Evolutionary conservation across 140 eudicot genomes (phyloP).

Genomic region (Stevia rebaudiana): DNA sequence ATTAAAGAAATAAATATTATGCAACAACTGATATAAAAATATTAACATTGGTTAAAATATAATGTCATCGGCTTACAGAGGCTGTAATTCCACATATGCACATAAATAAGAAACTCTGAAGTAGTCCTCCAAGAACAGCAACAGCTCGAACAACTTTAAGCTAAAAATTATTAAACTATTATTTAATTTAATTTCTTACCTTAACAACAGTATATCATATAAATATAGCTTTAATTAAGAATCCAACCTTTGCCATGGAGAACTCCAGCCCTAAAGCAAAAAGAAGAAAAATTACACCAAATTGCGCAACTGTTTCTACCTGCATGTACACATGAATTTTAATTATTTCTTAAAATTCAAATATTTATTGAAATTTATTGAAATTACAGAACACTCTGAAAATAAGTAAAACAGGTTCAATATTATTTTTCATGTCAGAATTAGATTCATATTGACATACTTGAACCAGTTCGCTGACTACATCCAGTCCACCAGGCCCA

Average conservation of each 20-base stretch:
- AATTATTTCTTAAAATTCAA: too few relatives aligned
- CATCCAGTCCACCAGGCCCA: slow-evolving; percentile 94
- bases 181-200: slow-evolving; percentile 2
- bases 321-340: slow-evolving; percentile 29
- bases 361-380: too few relatives aligned
- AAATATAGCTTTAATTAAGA: slow-evolving; percentile 5
- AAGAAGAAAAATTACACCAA: slow-evolving; percentile 96
- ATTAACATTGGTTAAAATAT: neutral
- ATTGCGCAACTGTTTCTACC: slow-evolving; percentile 99
- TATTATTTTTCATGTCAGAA: slow-evolving; percentile 1
- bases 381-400: neutral
- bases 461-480: slow-evolving; percentile 95
- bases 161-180: slow-evolving; percentile 34
- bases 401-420: neutral
- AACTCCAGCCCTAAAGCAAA: slow-evolving; percentile 97
- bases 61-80: slow-evolving; percentile 46
- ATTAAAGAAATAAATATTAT: slow-evolving; percentile 1
- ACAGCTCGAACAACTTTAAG: slow-evolving; percentile 95
- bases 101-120: slow-evolving; percentile 82
- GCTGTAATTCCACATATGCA: slow-evolving; percentile 90
- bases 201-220: neutral
- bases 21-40: slow-evolving; percentile 7
- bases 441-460: slow-evolving; percentile 35
- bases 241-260: slow-evolving; percentile 74
- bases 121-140: slow-evolving; percentile 89